Evolutionary conservation across 1,139 yeast genomes (phyloP), one percentile per base, ranked within the genome.

Genomic region (Saccharomycopsis crataegensis): DNA sequence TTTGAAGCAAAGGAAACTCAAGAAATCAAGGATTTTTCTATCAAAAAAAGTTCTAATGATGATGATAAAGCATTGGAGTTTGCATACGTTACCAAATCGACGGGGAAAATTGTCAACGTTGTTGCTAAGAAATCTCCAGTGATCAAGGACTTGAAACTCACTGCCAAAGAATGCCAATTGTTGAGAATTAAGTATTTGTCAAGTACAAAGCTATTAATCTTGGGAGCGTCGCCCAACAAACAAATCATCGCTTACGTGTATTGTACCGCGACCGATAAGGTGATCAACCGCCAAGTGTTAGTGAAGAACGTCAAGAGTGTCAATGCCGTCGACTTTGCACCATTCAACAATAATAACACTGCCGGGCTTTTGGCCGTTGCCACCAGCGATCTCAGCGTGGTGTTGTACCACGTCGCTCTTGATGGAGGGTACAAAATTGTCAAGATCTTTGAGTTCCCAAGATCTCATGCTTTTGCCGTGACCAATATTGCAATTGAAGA

Each of bases 391-490:
- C 31, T 56, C 11, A 44, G 55, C 6, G 41, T 54, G 4, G 36
- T 49, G 7, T 49, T 54, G 22, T 54, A 42, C 16, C 37, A 46
- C 34, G 45, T 53, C 6, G 32, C 43, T 1, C 45, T 50, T 7
- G 36, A 44, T 14, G 6, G 11, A 65, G 41, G 40, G 9, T 48
- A 44, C 43, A 43, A 37, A 32, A 31, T 56, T 12, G 12, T 12
- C 11, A 53, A 46, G 36, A 9, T 56, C 8, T 46, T 48, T 28
- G 43, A 51, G 37, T 50, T 51, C 28, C 50, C 48, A 17, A 48
- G 47, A 33, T 49, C 46, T 14, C 58, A 56, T 43, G 36, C 53
- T 11, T 56, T 56, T 49, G 58, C 58, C 6, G 28, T 56, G 46
- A 56, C 58, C 7, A 56, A 54, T 41, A 33, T 56, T 42, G 41